phyloP scores from a whole-genome alignment of 78 protist genomes.

The Chrysochromulina parva region DNA sequence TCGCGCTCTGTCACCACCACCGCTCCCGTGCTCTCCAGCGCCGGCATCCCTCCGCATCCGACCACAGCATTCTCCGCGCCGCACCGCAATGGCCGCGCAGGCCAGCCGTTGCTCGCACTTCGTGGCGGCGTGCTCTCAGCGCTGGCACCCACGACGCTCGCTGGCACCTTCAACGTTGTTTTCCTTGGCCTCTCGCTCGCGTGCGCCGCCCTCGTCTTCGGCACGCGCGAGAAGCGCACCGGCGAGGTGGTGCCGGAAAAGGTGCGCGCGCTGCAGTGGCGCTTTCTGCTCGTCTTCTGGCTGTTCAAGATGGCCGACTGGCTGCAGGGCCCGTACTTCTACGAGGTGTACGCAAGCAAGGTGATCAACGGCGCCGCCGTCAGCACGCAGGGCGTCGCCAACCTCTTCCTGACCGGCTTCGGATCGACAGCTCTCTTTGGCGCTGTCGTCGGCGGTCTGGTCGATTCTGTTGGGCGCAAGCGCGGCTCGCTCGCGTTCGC shows the following conservation, averaged over 20 bases:
- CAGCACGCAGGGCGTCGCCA: not conserved
- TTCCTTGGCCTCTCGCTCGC: not conserved
- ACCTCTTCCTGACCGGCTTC: conserved; percentile 46
- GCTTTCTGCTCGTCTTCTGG: conserved; percentile 50
- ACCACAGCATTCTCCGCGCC: too few relatives aligned
- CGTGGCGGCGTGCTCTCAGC: too few relatives aligned
- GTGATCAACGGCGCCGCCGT: not conserved
- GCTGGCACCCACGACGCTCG: not conserved
- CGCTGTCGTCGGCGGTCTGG: conserved; percentile 34
- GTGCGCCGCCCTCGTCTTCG: not conserved
- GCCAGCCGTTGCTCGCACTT: too few relatives aligned
- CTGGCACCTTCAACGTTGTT: not conserved
- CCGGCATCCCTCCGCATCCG: too few relatives aligned
- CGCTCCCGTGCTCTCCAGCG: too few relatives aligned
- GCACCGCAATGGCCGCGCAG: too few relatives aligned
- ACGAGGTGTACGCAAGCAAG: conserved; percentile 46
- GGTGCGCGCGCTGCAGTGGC: conserved; percentile 20
- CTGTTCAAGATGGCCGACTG: conserved; percentile 55
- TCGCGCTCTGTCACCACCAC: too few relatives aligned
- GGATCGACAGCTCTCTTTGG: conserved; percentile 38
- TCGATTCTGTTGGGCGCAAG: conserved; percentile 45
- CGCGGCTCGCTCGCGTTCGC: conserved; percentile 26
- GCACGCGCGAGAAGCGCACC: too few relatives aligned
- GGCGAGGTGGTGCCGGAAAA: not conserved
- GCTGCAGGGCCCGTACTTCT: conserved; percentile 62